Evolutionary conservation across 176 grass and related monocot genomes (phyloP).

Genomic region (Neostapfia colusana): DNA sequence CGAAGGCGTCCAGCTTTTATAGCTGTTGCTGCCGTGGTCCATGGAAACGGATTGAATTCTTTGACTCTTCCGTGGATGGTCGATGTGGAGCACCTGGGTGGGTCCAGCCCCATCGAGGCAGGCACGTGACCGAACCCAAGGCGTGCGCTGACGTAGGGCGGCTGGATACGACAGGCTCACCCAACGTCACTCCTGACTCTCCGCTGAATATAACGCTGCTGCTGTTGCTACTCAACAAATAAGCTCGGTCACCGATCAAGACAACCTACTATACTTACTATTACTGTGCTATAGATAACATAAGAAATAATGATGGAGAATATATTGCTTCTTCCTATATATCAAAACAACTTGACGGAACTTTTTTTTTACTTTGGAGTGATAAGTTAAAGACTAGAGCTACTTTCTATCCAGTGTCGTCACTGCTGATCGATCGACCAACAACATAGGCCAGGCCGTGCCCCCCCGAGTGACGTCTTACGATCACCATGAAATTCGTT

Average conservation of each 20-base stretch:
- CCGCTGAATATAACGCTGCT: too few relatives aligned
- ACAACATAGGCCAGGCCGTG: not conserved
- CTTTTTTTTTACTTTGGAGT: not conserved
- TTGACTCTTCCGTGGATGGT: constrained; percentile 23
- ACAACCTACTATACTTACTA: too few relatives aligned
- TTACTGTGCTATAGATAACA: too few relatives aligned
- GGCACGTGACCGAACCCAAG: constrained; percentile 19
- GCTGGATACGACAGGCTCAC: constrained; percentile 23
- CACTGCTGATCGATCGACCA: not conserved
- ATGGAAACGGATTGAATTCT: constrained; percentile 5
- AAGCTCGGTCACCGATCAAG: too few relatives aligned
- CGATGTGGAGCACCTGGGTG: not conserved
- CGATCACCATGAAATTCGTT: not conserved
- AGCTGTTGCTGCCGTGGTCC: not conserved
- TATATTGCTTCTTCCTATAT: not conserved
- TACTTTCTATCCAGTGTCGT: not conserved
- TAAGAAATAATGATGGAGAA: not conserved
- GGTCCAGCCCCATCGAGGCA: not conserved
- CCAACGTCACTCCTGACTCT: constrained; percentile 2
- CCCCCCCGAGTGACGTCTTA: not conserved
- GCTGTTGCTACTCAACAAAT: not conserved
- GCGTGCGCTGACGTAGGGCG: constrained; percentile 53
- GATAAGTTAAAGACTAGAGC: not conserved
- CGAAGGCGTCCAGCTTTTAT: not conserved
- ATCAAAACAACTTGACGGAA: not conserved